Evolutionary conservation across 352 stramenopile genomes (phyloP).

Genomic region (Phytopythium ostracodes): DNA sequence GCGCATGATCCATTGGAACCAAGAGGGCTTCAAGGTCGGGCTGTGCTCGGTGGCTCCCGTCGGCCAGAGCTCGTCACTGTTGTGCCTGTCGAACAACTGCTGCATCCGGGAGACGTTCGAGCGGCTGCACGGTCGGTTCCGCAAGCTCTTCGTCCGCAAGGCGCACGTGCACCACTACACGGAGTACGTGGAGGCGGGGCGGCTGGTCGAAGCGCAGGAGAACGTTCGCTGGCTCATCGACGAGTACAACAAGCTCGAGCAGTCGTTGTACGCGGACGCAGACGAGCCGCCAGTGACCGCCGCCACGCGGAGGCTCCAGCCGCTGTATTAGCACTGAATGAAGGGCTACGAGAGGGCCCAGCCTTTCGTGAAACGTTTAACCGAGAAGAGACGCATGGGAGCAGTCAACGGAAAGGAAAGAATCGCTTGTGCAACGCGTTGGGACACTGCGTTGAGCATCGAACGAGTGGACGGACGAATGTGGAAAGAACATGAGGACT

Average conservation of each 20-base stretch:
- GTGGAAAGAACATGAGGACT: background rate
- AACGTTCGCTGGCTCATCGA: slow-evolving; percentile 56
- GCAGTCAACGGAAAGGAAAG: background rate
- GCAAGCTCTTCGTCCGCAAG: slow-evolving; percentile 71
- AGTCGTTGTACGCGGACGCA: slow-evolving; percentile 15
- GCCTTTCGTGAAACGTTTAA: background rate
- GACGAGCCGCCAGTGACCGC: slow-evolving; percentile 7
- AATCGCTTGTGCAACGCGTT: background rate
- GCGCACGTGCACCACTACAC: slow-evolving; percentile 89
- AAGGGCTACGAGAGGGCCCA: background rate
- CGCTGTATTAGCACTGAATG: slow-evolving; percentile 21
- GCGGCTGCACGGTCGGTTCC: slow-evolving; percentile 65
- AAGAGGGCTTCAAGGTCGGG: slow-evolving; percentile 89
- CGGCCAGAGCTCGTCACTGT: slow-evolving; percentile 52
- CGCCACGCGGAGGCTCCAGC: slow-evolving; percentile 30
- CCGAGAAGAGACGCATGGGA: background rate
- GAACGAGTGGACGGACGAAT: no score
- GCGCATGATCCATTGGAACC: slow-evolving; percentile 89
- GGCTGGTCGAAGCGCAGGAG: slow-evolving; percentile 52
- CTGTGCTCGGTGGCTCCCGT: slow-evolving; percentile 66
- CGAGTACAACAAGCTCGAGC: slow-evolving; percentile 63
- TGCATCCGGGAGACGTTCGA: slow-evolving; percentile 84
- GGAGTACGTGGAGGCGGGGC: slow-evolving; percentile 65
- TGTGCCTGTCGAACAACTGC: slow-evolving; percentile 86
- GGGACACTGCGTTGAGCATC: no score